Percentiles rank a stretch among this genome's conserved stretches.
Evolutionary conservation across 2,329 filamentous ascomycete genomes (phyloP).

Genomic region (Fusarium sp.): DNA sequence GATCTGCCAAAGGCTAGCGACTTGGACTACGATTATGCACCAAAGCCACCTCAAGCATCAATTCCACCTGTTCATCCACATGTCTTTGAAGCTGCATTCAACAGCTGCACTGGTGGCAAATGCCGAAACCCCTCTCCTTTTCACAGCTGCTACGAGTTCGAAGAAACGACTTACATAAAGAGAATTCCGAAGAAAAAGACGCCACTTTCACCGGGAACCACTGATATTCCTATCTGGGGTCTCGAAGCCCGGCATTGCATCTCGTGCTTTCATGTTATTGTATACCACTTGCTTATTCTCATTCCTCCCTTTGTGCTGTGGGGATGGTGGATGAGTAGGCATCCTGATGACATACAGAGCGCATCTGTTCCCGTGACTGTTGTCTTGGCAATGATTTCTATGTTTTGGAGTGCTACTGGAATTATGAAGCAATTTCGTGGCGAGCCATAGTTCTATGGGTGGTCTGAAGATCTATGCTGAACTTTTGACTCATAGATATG

Average conservation of each 20-base stretch:
- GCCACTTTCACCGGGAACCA: neutral
- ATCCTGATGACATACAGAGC: conserved; percentile 9
- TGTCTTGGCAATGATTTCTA: conserved; percentile 8
- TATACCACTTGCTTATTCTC: conserved; percentile 11
- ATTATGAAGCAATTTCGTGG: conserved; percentile 17
- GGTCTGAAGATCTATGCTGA: neutral
- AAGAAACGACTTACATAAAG: conserved; percentile 9
- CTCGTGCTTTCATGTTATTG: neutral
- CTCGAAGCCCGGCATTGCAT: conserved; percentile 9
- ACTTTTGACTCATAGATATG: neutral
- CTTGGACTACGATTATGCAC: neutral
- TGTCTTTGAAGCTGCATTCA: conserved; percentile 12
- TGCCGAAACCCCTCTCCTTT: neutral
- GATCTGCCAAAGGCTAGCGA: neutral
- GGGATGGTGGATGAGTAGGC: neutral
- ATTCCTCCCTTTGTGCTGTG: neutral
- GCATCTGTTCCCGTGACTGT: conserved; percentile 11
- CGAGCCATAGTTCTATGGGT: neutral
- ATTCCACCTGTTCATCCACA: conserved; percentile 1
- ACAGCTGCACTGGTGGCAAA: neutral
- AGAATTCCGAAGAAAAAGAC: conserved; percentile 10
- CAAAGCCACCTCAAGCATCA: conserved; percentile 7
- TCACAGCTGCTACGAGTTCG: conserved; percentile 7
- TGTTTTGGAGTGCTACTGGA: conserved; percentile 16
- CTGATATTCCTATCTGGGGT: neutral